Base-by-base conservation (phyloP, 1,284 basidiomycete species). In the Serendipita sp. region DNA sequence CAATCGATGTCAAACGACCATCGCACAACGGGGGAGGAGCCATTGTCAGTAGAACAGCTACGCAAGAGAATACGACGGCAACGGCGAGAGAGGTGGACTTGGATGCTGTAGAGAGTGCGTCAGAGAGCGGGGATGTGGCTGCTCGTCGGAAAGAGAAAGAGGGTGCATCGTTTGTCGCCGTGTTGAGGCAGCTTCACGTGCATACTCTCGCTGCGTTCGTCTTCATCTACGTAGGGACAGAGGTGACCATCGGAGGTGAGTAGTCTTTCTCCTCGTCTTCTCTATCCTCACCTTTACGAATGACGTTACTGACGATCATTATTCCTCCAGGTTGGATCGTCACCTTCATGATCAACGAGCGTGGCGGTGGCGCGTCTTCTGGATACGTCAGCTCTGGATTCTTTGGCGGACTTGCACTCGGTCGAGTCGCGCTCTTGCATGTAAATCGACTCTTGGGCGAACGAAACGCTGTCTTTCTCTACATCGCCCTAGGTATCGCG, bases 381-480 rank as follows among this genome's bases (percentile, higher is more conserved):
- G 79, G 79, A 10, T 81, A 80, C 67, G 76, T 80, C 66, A 77
- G 78, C 3, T 72, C 77, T 1, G 79, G 79, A 26, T 80, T 80
- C 69, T 67, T 61, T 43, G 61, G 55, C 74, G 77, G 79, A n/a
- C 68, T 79, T 5, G 77, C 74, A 3, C 61, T 76, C 10, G 78
- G 78, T 2, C 73, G 79, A 34, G 70, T 80, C 12, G 71, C 67
- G 6, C 70, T 83, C 12, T 68, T 82, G 10, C 79, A 77, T 74
- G 70, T 82, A 5, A 83, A 82, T 66, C 70, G 76, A 62, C 75
- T 72, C 71, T 64, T 81, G 50, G 79, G 79, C 41, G 78, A 79
- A 65, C 72, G 74, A 8, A 68, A 68, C 6, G 76, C 74, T 2
- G 71, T 71, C 44, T 69, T 66, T 61, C 34, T 71, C 22, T 71